Conservation (phyloP, 164 flowering plant species). For the Kingdonia uniflora region DNA sequence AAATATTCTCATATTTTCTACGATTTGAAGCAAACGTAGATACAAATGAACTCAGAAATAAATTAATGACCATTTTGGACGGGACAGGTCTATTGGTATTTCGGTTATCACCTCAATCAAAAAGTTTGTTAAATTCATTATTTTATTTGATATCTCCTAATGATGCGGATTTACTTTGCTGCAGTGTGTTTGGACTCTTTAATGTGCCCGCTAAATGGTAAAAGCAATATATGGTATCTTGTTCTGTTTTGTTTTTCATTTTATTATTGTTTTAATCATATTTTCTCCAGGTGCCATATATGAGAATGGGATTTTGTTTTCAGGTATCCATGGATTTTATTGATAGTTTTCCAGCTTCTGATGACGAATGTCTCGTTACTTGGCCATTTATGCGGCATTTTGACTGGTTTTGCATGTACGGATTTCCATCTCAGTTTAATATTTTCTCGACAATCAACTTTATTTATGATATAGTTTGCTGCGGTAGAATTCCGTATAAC, state of each 20-base stretch:
- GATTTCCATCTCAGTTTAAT: slow-evolving; percentile 9
- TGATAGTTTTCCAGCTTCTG: slow-evolving; percentile 81
- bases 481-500: not conserved
- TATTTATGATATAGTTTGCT: not conserved
- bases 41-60: too few species aligned
- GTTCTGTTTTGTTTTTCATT: not conserved
- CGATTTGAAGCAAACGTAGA: too few species aligned
- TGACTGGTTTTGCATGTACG: slow-evolving; percentile 97
- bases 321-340: slow-evolving; percentile 89
- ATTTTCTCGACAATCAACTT: too few species aligned
- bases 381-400: slow-evolving; percentile 95
- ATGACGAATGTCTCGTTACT: slow-evolving; percentile 90
- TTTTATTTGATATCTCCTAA: slow-evolving; percentile 5
- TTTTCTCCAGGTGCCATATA: not conserved
- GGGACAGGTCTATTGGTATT: too few species aligned
- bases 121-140: too few species aligned
- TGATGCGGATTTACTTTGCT: slow-evolving; percentile 15
- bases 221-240: slow-evolving; percentile 7
- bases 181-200: slow-evolving; percentile 96
- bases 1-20: too few species aligned
- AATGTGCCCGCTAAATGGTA: slow-evolving; percentile 94
- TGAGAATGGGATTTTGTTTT: slow-evolving; percentile 12
- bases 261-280: not conserved
- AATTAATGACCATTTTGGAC: too few species aligned
- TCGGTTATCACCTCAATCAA: too few species aligned